Conservation (phyloP, 1,284 basidiomycete species). For the Psilocybe mexicana region DNA sequence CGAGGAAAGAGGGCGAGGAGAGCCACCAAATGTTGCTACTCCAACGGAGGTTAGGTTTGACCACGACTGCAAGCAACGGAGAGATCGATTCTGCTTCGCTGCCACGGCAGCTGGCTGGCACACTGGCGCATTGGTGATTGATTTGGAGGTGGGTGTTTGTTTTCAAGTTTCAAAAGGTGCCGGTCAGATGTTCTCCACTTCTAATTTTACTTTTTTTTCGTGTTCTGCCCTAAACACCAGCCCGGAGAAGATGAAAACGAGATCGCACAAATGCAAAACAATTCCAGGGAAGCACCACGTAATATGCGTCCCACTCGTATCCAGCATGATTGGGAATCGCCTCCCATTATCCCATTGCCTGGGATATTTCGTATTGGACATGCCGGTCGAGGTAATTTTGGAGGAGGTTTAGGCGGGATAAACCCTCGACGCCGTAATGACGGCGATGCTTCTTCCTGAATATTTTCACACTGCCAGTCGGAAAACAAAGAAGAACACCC, state of each 20-base stretch:
- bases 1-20: conserved; percentile 24
- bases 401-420: conserved; percentile 10
- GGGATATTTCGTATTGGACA: conserved; percentile 36
- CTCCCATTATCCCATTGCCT: conserved; percentile 28
- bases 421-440: conserved; percentile 2
- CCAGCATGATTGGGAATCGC: conserved; percentile 17
- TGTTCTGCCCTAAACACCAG: conserved; percentile 10
- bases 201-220: neutral
- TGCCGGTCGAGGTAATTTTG: conserved; percentile 32
- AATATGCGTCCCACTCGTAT: conserved; percentile 4
- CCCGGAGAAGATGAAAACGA: conserved; percentile 32
- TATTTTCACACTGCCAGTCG: neutral
- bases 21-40: conserved; percentile 49
- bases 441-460: neutral
- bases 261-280: conserved; percentile 22
- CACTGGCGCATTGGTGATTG: conserved; percentile 82
- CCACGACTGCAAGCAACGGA: conserved; percentile 46
- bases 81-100: conserved; percentile 72
- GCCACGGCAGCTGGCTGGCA: conserved; percentile 87
- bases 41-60: conserved; percentile 77
- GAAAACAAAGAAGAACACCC: neutral
- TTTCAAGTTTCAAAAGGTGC: conserved; percentile 2
- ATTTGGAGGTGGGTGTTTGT: conserved; percentile 55
- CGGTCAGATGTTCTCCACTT: neutral
- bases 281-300: neutral